A percentile compares a stretch with the other conserved stretches of the same genome.
phyloP scores from a whole-genome alignment of 2,329 filamentous ascomycete genomes.

The Lasiodiplodia theobromae region DNA sequence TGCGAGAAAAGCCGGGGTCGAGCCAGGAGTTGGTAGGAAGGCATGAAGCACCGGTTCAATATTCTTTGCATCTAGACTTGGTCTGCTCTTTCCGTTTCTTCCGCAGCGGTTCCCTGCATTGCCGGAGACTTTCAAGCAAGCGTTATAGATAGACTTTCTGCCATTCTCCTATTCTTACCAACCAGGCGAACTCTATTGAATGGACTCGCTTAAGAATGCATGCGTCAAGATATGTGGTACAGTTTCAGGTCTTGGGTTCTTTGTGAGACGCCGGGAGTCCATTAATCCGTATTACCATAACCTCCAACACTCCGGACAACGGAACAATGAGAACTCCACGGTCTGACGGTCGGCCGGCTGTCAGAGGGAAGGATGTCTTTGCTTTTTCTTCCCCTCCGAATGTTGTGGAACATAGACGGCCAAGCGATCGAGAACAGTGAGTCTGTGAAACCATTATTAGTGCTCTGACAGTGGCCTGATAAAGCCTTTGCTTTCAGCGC shows the following conservation, averaged over 20 bases:
- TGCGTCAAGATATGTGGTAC: not conserved
- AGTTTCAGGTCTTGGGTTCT: not conserved
- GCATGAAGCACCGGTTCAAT: not conserved
- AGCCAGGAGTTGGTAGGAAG: slow-evolving; percentile 23
- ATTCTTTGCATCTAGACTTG: not conserved
- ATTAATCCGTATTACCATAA: not conserved
- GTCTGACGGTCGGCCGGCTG: too few species aligned
- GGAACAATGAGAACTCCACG: too few species aligned
- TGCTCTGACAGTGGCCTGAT: not conserved
- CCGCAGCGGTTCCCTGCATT: not conserved
- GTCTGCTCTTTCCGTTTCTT: not conserved
- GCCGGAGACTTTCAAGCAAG: not conserved
- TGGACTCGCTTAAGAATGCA: not conserved
- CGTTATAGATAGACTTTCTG: not conserved
- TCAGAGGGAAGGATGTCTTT: not conserved
- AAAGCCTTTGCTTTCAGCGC: not conserved
- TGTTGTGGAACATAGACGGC: not conserved
- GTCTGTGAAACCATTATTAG: not conserved
- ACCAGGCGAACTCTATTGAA: not conserved
- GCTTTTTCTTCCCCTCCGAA: not conserved
- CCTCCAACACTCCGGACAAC: not conserved
- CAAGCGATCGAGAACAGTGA: not conserved
- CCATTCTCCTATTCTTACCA: not conserved
- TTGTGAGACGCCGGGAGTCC: not conserved
- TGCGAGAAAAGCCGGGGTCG: slow-evolving; percentile 24